Base-by-base conservation (phyloP, 176 grass and related monocot species). In the Rhynchospora breviuscula region DNA sequence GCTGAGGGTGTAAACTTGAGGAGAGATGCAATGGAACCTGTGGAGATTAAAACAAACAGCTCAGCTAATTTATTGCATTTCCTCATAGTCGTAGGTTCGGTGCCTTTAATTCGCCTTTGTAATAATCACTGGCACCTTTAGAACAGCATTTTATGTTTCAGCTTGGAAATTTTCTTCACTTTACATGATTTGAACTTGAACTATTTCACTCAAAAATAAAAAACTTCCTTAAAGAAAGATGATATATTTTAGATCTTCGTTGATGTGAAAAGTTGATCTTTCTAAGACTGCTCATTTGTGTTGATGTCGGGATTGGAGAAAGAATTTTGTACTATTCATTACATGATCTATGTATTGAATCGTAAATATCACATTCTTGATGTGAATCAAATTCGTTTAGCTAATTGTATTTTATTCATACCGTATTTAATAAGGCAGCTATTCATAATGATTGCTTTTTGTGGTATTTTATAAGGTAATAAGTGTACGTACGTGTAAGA, bases 11-110 rank as follows among this genome's bases (percentile, higher is more conserved):
- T 40, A 40, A 40, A 40, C 1, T 40, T 40, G 35, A 40, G 35
- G 35, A 40, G 35, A 40, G 35, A 74, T 48, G 8, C 35, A 40
- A 40, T 51, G 33, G 66, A 47, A 8, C 45, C 35, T 40, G 35
- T 40, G 23, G 4, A 73, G 69, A 73, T 73, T 44, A 19, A 47
- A 22, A 71, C 11, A 0, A 51, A 25, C 45, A 73, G 19, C 69
- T 73, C 69, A 51, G 69, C 45, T 73, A 13, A 73, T 73, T 51
- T 73, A 73, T 13, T 73, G 12, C 69, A 21, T 73, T 68, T 61
- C 14, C 13, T 17, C 15, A 8, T 43, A 68, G 66, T 68, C 66
- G 13, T 40, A 4, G 35, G 35, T 1, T 40, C 1, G 35, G 2
- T 40, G 4, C 35, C 35, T 40, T 40, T 40, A 40, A 40, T 40